Percentiles rank a stretch among this genome's conserved stretches.
Evolutionary conservation across 2,329 filamentous ascomycete species (phyloP).

Genomic region (Sclerotiophoma versabilis): DNA sequence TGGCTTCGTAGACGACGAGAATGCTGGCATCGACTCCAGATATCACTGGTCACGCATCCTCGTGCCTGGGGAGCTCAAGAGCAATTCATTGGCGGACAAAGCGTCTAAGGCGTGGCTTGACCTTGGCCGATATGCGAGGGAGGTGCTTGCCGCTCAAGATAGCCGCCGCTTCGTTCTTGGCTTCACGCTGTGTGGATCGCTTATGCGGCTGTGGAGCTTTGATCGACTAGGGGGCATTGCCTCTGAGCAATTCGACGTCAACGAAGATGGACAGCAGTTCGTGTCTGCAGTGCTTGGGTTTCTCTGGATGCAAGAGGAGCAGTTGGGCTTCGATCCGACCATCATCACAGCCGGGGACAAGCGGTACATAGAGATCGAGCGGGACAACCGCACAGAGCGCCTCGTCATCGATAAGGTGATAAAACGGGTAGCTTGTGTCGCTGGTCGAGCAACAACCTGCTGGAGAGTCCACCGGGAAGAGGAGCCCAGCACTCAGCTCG

Average conservation of each 20-base stretch:
- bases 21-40: constrained; percentile 19
- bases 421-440: constrained; percentile 21
- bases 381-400: constrained; percentile 34
- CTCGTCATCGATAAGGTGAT: constrained; percentile 27
- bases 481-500: constrained; percentile 29
- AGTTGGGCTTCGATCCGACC: constrained; percentile 56
- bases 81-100: constrained; percentile 51
- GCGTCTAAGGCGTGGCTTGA: constrained; percentile 33
- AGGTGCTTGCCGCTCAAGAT: too few species aligned
- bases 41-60: constrained; percentile 16
- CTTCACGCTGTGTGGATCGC: constrained; percentile 56
- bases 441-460: constrained; percentile 28
- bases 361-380: constrained; percentile 52
- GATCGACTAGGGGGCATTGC: constrained; percentile 55
- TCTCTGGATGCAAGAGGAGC: constrained; percentile 51
- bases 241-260: constrained; percentile 56
- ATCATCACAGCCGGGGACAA: constrained; percentile 45
- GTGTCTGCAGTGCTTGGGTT: constrained; percentile 54
- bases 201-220: constrained; percentile 57
- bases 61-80: constrained; percentile 52
- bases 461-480: constrained; percentile 14
- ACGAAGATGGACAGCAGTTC: constrained; percentile 52
- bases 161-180: constrained; percentile 54
- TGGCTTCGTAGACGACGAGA: constrained; percentile 31
- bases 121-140: constrained; percentile 53